Evolutionary conservation across 495 filamentous ascomycete species (phyloP), one percentile per base, ranked within the genome.

Genomic region (Aspergillus ellipticus): DNA sequence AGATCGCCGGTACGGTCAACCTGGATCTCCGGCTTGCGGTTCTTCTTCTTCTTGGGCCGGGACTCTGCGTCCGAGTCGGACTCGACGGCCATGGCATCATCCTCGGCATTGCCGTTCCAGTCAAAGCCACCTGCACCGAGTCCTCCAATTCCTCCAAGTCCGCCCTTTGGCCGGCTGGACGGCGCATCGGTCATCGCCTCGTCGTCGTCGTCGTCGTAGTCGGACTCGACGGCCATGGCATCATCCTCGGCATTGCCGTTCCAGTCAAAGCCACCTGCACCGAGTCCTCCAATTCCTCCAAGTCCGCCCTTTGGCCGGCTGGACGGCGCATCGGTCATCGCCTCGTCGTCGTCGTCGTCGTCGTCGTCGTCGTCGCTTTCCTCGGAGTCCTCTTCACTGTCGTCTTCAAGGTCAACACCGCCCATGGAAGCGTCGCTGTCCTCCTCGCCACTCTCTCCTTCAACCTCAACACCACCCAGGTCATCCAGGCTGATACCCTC

Each of bases 1-100:
- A 97, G 81, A 58, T 96, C 89, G 26, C 89, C 94, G 16, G 92
- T 97, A 48, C 82, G 84, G 65, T 97, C 95, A 53, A 91, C 79
- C 61, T 91, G 85, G 65, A 92, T 89, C 65, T 89, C 88, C 9
- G 86, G 77, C 73, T 89, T 89, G 64, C 83, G 84, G 39, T 79
- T 79, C 73, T 88, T 90, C 78, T 89, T 95, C 77, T 90, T 96
- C 74, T 85, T 91, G 61, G 79, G 80, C 33, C 65, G 64, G 4
- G 66, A 58, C 7, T 73, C 58, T 0, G 76, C 71, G 28, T 85
- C 82, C 22, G 74, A 71, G 20, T 79, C 79, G 0, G 66, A 60
- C 22, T 28, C 16, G 52, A 7, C 57, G 56, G n/a, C 75, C 75
- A 33, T 77, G 73, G 76, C 71, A 33, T 81, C 74, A 10, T 77